These are phyloP conservation scores for Fraxinus xanthoxyloides DNA, from an alignment of 305 asterid species.

Conservation along the genomic window DNA sequence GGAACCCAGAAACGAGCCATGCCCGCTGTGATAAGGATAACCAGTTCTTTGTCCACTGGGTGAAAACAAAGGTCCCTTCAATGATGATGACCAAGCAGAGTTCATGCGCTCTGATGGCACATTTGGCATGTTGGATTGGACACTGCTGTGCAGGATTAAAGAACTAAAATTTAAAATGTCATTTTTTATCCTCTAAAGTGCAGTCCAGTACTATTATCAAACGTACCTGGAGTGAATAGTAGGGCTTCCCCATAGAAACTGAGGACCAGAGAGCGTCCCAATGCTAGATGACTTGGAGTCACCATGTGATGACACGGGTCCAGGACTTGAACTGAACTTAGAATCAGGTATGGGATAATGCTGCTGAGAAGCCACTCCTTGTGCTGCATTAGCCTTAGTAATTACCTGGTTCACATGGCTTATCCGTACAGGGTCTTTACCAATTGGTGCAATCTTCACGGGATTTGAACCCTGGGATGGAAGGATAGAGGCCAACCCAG, in stretches of 20 bases:
- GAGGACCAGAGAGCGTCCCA: slow-evolving; percentile 90
- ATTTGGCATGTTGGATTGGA: neutral
- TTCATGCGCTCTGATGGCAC: slow-evolving; percentile 41
- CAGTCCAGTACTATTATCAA: slow-evolving; percentile 27
- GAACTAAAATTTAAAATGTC: neutral
- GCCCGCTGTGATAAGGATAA: slow-evolving; percentile 50
- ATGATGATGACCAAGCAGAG: slow-evolving; percentile 60
- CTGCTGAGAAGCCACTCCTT: slow-evolving; percentile 35
- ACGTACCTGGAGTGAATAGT: slow-evolving; percentile 33
- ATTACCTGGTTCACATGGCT: slow-evolving; percentile 35
- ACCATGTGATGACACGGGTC: slow-evolving; percentile 50
- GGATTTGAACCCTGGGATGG: slow-evolving; percentile 62
- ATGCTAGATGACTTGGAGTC: slow-evolving; percentile 65
- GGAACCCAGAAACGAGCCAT: slow-evolving; percentile 52
- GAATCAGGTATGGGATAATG: slow-evolving; percentile 47
- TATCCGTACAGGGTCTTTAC: slow-evolving; percentile 64
- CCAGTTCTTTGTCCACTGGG: slow-evolving; percentile 54
- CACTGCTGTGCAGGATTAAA: neutral
- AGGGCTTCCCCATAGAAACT: slow-evolving; percentile 97
- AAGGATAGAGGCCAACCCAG: slow-evolving; percentile 90
- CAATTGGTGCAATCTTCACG: slow-evolving; percentile 78
- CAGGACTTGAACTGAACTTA: slow-evolving; percentile 53
- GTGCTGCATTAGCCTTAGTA: slow-evolving; percentile 26
- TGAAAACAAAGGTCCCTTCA: slow-evolving; percentile 45
- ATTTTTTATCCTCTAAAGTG: neutral